Evolutionary conservation across 1,284 basidiomycete genomes (phyloP), one percentile per base, ranked within the genome.

Genomic region (Ustilago vetiveriae): DNA sequence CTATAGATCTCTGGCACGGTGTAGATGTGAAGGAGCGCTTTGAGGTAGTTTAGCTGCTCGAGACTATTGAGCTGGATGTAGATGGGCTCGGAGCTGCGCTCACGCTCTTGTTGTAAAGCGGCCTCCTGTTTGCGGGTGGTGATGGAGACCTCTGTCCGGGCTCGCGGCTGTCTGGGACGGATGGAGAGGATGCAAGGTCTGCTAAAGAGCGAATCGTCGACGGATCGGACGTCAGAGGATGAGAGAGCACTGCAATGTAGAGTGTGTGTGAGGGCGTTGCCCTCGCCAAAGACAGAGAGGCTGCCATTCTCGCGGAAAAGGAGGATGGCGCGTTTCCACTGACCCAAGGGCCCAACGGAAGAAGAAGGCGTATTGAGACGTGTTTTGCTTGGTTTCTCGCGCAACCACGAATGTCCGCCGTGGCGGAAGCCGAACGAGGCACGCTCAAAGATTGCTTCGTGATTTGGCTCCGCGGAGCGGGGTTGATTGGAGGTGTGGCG

Each of bases 151-250:
- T 58, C 36, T n/a, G 41, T 46, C 36, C 36, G 45, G 24, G 33
- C 26, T 1, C 41, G 49, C 1, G 36, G 13, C 21, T 52, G 54
- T 43, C 50, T 39, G 27, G 76, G 53, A n/a, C 71, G 67, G 45
- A 78, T 74, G 17, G 66, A 67, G 3, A 78, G 50, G 9, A 75
- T 64, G 36, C 71, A 38, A 3, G 63, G 57, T 32, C 59, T 39
- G 13, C 46, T 55, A 32, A 76, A 76, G 22, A 78, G 64, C 19
- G 69, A 73, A n/a, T 68, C 58, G 43, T 78, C 72, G 19, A 74
- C 70, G 35, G 40, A 46, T 21, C 73, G 63, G 38, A 78, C 53
- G 45, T 78, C 75, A n/a, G 57, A 66, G 19, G 65, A 36, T 22
- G 47, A 59, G 13, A 78, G 45, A 6, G 53, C 46, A 26, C 35